phyloP scores from a whole-genome alignment of 805 yeast species.

The Lipomyces anomalus region DNA sequence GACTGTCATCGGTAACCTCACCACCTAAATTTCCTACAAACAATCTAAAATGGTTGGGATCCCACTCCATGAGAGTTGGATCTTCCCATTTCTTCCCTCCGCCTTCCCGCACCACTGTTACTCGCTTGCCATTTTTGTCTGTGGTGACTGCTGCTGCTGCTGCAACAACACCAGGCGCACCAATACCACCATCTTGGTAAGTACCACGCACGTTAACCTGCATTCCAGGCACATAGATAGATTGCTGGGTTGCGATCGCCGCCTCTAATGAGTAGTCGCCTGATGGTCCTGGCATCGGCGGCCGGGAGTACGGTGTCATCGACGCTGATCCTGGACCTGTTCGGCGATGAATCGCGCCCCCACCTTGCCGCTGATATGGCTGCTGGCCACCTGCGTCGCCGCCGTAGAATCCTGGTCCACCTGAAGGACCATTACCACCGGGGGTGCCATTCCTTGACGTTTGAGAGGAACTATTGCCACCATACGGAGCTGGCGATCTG shows the following conservation, averaged over 20 bases:
- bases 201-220: conserved; percentile 4
- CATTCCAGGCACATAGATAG: conserved; percentile 13
- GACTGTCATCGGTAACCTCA: conserved; percentile 55
- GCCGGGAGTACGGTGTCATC: too few species aligned
- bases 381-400: too few species aligned
- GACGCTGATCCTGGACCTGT: too few species aligned
- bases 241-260: conserved; percentile 20
- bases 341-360: too few species aligned
- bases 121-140: conserved; percentile 12
- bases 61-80: conserved; percentile 50
- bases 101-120: conserved; percentile 38
- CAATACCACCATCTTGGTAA: conserved; percentile 1
- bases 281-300: too few species aligned
- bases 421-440: too few species aligned
- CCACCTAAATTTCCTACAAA: conserved; percentile 71
- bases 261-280: conserved; percentile 5
- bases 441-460: too few species aligned
- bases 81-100: conserved; percentile 50
- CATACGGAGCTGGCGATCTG: too few species aligned
- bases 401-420: too few species aligned
- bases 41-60: conserved; percentile 62
- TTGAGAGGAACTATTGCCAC: too few species aligned
- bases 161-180: not conserved
- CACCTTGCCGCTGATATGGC: too few species aligned
- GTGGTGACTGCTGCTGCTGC: not conserved